Percentiles rank a stretch among this genome's conserved stretches.
These are phyloP conservation scores for Zygnema circumcarinatum DNA, from an alignment of 139 green algal species.

Conservation along the genomic window DNA sequence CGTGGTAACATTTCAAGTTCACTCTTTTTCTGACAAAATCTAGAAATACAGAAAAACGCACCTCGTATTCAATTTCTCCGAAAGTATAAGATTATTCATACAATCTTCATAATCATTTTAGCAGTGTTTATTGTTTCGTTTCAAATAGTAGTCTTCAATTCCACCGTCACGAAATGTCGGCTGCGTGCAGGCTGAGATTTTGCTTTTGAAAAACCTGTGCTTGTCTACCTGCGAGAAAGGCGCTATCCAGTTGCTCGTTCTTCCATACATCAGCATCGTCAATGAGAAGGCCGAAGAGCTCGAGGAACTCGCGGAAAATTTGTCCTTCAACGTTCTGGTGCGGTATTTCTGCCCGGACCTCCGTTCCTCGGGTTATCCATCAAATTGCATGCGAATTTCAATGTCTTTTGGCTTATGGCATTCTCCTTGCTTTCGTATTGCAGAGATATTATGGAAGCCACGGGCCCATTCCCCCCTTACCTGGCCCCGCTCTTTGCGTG, in stretches of 20 bases:
- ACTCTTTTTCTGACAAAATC: too few species aligned
- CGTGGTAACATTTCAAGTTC: not conserved
- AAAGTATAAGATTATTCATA: too few species aligned
- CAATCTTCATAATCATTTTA: too few species aligned
- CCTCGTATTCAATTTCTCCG: too few species aligned
- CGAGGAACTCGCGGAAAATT: not conserved
- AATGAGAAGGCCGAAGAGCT: not conserved
- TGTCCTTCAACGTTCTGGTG: not conserved
- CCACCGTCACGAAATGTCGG: too few species aligned
- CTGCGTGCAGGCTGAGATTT: not conserved
- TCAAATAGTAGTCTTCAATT: too few species aligned
- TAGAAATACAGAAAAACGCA: too few species aligned
- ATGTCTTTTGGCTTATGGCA: too few species aligned
- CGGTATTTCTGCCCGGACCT: too few species aligned
- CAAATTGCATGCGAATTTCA: too few species aligned
- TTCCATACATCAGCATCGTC: not conserved
- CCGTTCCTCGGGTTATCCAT: not conserved
- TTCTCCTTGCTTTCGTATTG: too few species aligned
- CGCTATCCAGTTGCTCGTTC: not conserved
- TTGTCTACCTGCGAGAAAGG: not conserved
- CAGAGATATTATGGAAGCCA: not conserved
- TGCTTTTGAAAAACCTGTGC: not conserved
- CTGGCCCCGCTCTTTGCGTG: not conserved
- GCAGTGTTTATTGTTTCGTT: too few species aligned
- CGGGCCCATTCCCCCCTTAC: not conserved